A percentile compares a stretch with the other conserved stretches of the same genome.
phyloP scores from a whole-genome alignment of 2,329 filamentous ascomycete species.

The Colletotrichum musae region DNA sequence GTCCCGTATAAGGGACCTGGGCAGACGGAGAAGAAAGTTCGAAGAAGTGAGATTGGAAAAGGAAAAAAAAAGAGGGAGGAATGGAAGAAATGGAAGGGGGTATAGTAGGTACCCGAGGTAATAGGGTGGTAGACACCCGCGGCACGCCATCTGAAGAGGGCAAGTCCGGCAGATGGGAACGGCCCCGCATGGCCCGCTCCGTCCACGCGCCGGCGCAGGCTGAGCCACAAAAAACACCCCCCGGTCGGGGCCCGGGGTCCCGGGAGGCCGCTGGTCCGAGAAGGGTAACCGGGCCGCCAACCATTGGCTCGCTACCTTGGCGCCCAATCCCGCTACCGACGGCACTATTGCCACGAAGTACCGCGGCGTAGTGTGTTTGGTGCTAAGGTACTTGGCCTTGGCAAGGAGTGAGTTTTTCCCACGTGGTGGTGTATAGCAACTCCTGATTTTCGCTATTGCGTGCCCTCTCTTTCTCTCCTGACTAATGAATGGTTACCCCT shows the following conservation, averaged over 20 bases:
- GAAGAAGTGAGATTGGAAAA: neutral
- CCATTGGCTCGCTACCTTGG: conserved; percentile 27
- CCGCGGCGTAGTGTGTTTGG: too few species aligned
- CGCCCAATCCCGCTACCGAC: neutral
- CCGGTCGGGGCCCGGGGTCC: conserved; percentile 3
- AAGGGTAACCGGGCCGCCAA: conserved; percentile 21
- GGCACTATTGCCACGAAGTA: too few species aligned
- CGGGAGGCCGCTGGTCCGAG: conserved; percentile 20
- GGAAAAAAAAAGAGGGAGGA: too few species aligned
- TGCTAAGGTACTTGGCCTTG: neutral
- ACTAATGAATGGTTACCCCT: conserved; percentile 15
- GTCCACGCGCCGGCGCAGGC: neutral
- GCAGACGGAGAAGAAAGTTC: neutral
- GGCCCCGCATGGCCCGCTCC: neutral
- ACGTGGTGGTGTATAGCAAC: too few species aligned
- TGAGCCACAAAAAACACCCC: neutral
- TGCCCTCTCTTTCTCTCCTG: neutral
- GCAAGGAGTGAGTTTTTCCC: too few species aligned
- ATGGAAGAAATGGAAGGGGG: too few species aligned
- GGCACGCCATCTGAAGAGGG: neutral
- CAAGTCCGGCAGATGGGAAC: neutral
- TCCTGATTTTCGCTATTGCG: neutral
- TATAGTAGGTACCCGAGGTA: too few species aligned
- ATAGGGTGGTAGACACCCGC: too few species aligned
- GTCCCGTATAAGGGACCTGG: neutral